These are phyloP conservation scores for Homolaphlyctis polyrhiza DNA, from an alignment of 371 early-diverging fungal genomes.

Conservation along the genomic window DNA sequence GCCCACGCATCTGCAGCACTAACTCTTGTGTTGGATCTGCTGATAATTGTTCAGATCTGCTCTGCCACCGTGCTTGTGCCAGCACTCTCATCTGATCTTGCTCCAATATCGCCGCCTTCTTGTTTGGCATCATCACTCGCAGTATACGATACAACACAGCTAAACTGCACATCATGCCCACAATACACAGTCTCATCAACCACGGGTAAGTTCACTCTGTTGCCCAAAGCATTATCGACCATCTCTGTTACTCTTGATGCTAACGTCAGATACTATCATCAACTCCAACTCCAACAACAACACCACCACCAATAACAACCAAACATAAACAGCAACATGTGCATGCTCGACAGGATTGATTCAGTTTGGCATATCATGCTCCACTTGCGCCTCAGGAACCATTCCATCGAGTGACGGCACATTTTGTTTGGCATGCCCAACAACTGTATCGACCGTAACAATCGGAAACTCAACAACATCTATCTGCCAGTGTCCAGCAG, in stretches of 20 bases:
- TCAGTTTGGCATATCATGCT: neutral
- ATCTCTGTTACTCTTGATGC: too few species aligned
- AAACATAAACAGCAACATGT: neutral
- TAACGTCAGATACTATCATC: too few species aligned
- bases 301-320: neutral
- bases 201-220: neutral
- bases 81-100: neutral
- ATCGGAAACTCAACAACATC: neutral
- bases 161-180: neutral
- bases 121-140: neutral
- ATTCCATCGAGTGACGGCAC: constrained; percentile 17
- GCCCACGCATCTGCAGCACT: too few species aligned
- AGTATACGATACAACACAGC: neutral
- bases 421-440: constrained; percentile 22
- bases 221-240: neutral
- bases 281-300: too few species aligned
- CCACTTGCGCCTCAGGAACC: neutral
- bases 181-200: neutral
- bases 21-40: too few species aligned
- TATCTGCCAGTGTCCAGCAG: constrained; percentile 23
- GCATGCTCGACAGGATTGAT: neutral
- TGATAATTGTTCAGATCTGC: too few species aligned
- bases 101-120: neutral
- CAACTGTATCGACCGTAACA: neutral
- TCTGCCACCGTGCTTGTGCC: neutral